Percentiles rank a stretch among this genome's conserved stretches.
These are phyloP conservation scores for Amyloporia xantha DNA, from an alignment of 768 basidiomycete species.

Conservation along the genomic window DNA sequence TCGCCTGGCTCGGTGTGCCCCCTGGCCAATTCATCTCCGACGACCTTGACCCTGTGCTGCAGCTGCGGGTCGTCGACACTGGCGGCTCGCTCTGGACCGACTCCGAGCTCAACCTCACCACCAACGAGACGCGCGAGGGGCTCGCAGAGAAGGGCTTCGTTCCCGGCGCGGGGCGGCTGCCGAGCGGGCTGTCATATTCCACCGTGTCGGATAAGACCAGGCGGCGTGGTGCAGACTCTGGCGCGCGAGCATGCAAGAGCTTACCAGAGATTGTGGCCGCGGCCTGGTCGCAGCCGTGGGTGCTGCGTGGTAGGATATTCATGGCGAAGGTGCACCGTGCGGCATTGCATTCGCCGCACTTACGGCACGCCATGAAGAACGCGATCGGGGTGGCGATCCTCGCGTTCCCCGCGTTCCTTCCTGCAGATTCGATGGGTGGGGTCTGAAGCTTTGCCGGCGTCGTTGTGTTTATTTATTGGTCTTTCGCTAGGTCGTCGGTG, in stretches of 20 bases:
- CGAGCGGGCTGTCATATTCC: conserved; percentile 1
- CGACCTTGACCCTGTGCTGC: conserved; percentile 13
- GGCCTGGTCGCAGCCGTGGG: conserved; percentile 16
- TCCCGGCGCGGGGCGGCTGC: conserved; percentile 3
- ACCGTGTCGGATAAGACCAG: conserved; percentile 5
- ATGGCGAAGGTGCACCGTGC: conserved; percentile 27
- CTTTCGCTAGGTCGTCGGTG: conserved; percentile 28
- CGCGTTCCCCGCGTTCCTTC: conserved; percentile 37
- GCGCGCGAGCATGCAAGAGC: neutral
- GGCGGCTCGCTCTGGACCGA: neutral
- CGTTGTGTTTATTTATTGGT: neutral
- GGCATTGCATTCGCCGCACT: conserved; percentile 34
- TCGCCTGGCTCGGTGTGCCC: conserved; percentile 37
- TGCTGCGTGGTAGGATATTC: conserved; percentile 25
- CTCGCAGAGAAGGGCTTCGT: conserved; percentile 23
- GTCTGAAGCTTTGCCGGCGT: neutral
- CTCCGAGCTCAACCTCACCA: conserved; percentile 20
- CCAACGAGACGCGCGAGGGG: conserved; percentile 28
- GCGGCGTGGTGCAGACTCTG: neutral
- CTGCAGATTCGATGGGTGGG: conserved; percentile 28
- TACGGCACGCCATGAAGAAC: conserved; percentile 41
- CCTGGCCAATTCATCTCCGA: conserved; percentile 27
- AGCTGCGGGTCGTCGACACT: neutral
- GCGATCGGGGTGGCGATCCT: conserved; percentile 37
- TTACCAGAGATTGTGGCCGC: conserved; percentile 13